A percentile compares a stretch with the other conserved stretches of the same genome.
phyloP scores from a whole-genome alignment of 306 rosid genomes.

The Echinosophora koreensis region DNA sequence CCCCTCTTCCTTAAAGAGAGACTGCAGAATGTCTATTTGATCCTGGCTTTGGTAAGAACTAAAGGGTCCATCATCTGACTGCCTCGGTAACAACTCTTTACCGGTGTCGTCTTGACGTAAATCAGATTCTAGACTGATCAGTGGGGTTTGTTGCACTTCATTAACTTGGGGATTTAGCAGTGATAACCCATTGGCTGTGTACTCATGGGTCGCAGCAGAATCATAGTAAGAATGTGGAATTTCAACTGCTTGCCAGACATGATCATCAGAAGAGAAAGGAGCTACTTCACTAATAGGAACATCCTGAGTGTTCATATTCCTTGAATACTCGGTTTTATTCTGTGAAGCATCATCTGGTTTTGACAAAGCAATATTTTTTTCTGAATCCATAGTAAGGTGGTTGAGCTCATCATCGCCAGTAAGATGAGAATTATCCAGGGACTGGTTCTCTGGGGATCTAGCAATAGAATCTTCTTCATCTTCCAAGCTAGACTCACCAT shows the following conservation, averaged over 20 bases:
- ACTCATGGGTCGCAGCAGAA: slow-evolving; percentile 64
- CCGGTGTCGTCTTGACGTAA: slow-evolving; percentile 57
- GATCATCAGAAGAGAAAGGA: slow-evolving; percentile 59
- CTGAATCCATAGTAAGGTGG: slow-evolving; percentile 51
- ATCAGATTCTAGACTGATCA: slow-evolving; percentile 71
- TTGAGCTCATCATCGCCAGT: not conserved
- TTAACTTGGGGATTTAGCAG: slow-evolving; percentile 58
- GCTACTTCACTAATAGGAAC: slow-evolving; percentile 54
- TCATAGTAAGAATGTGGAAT: slow-evolving; percentile 75
- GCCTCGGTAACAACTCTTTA: slow-evolving; percentile 61
- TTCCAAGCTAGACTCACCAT: slow-evolving; percentile 42
- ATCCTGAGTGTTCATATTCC: slow-evolving; percentile 53
- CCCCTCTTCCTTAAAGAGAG: slow-evolving; percentile 75
- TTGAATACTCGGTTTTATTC: slow-evolving; percentile 50
- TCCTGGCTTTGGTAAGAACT: slow-evolving; percentile 72
- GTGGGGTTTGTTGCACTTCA: slow-evolving; percentile 52
- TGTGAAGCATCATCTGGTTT: not conserved
- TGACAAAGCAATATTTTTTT: slow-evolving; percentile 39
- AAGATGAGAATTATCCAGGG: slow-evolving; percentile 40
- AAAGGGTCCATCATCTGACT: slow-evolving; percentile 61
- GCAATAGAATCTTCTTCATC: slow-evolving; percentile 36
- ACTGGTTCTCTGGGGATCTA: slow-evolving; percentile 46
- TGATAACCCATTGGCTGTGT: slow-evolving; percentile 59
- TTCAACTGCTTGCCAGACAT: slow-evolving; percentile 70
- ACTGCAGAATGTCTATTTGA: slow-evolving; percentile 72